A percentile compares a stretch with the other conserved stretches of the same genome.
phyloP scores from a whole-genome alignment of 2,329 filamentous ascomycete species.

The Aspergillus sp. region DNA sequence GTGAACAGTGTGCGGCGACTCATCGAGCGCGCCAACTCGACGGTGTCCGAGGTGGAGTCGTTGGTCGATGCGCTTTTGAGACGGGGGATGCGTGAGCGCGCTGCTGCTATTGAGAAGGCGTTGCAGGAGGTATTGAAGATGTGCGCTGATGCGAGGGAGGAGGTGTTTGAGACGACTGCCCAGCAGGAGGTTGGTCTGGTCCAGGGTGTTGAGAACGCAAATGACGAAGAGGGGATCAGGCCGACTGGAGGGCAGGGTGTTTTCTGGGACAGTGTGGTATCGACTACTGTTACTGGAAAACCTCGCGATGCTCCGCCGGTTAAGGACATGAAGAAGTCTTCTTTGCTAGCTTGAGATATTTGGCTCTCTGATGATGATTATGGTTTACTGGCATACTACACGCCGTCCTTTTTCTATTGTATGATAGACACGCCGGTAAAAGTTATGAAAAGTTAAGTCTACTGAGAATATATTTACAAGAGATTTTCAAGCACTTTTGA shows the following conservation, averaged over 20 bases:
- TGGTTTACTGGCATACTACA: not conserved
- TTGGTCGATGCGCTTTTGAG: conserved; percentile 72
- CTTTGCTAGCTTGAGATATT: conserved; percentile 25
- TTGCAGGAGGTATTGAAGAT: conserved; percentile 67
- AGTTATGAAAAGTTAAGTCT: too few species aligned
- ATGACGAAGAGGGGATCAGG: conserved; percentile 13
- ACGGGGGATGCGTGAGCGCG: conserved; percentile 80
- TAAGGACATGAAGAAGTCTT: conserved; percentile 40
- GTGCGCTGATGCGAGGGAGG: conserved; percentile 59
- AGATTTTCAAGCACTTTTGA: too few species aligned
- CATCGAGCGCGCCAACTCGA: conserved; percentile 70
- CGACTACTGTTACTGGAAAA: conserved; percentile 28
- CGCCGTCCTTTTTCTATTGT: not conserved
- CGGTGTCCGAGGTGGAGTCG: conserved; percentile 63
- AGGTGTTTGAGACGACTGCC: conserved; percentile 55
- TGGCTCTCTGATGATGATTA: not conserved
- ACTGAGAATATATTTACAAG: too few species aligned
- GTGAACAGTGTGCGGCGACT: conserved; percentile 79
- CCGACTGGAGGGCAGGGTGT: conserved; percentile 26
- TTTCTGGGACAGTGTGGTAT: conserved; percentile 35
- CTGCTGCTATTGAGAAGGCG: conserved; percentile 65
- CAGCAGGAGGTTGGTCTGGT: conserved; percentile 9
- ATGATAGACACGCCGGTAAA: not conserved
- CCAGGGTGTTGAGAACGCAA: conserved; percentile 16
- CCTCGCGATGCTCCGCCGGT: conserved; percentile 45